Conservation (phyloP, 345 rosid species). For the Citrus glauca region DNA sequence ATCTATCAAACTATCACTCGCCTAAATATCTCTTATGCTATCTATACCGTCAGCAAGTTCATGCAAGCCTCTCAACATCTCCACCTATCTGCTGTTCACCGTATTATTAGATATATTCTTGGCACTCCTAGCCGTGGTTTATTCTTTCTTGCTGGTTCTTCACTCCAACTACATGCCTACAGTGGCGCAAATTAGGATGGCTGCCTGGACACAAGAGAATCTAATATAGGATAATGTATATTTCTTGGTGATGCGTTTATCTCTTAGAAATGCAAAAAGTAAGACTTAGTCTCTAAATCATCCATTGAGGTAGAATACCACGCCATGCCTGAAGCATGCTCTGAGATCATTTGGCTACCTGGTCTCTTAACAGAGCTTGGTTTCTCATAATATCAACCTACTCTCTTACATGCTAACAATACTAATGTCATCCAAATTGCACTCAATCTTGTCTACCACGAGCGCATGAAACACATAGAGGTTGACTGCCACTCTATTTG, state of each 20-base stretch:
- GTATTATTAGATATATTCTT: not conserved
- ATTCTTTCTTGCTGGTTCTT: not conserved
- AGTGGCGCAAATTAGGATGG: not conserved
- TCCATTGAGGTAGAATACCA: not conserved
- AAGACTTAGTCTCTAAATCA: not conserved
- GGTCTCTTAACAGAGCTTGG: slow-evolving; percentile 5
- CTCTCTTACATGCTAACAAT: not conserved
- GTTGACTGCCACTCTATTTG: not conserved
- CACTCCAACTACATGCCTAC: not conserved
- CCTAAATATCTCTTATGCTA: not conserved
- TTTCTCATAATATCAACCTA: not conserved
- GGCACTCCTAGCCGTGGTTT: not conserved
- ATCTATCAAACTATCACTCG: not conserved
- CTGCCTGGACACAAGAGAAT: not conserved
- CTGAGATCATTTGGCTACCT: not conserved
- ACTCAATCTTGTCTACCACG: not conserved
- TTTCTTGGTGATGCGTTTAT: not conserved
- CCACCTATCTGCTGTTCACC: not conserved
- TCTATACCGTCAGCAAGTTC: not conserved
- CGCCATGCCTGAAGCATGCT: not conserved
- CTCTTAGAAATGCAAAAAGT: not conserved
- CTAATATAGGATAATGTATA: not conserved
- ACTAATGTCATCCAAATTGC: slow-evolving; percentile 2
- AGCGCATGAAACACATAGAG: slow-evolving; percentile 1
- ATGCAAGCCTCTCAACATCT: not conserved